Base-by-base conservation (phyloP, 75 land plant genomes). In the Pseudotsuga menziesii region DNA sequence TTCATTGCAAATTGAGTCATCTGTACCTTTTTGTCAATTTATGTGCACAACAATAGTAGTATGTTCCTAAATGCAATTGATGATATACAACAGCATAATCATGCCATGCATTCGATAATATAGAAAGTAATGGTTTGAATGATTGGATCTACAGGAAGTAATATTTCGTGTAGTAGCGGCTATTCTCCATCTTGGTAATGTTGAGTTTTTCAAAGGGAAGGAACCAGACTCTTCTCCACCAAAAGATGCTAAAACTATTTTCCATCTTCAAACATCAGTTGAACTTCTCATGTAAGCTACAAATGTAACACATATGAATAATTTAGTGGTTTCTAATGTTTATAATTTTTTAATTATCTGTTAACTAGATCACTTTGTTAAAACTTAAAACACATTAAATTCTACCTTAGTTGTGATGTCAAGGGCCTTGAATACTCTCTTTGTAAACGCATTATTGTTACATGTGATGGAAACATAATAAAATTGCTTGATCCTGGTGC, bases 131-230 rank as follows among this genome's bases (percentile, higher is more conserved):
- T 2, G 11, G 48, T 3, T 4, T 11, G 26, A 20, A 32, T 67
- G 36, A 67, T 77, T 80, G 22, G 16, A 62, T 58, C 22, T n/a
- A n/a, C n/a, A n/a, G 95, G 93, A 92, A 56, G 91, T 91, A 5
- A 92, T 92, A 63, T 92, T 92, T 69, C 83, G 93, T 35, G 91
- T 91, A 4, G 90, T 92, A 0, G 95, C 95, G 74, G 85, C 91
- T 44, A 92, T 92, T 27, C 88, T 92, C 44, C 95, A 92, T 72
- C 88, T 92, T 29, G 95, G 95, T 13, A 92, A 92, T 73, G 72
- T 92, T 70, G 82, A 88, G 12, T 90, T 92, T 82, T 77, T 72
- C 52, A 88, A 88, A 75, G 95, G 95, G 29, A 88, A 82, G 60
- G 95, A 92, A 78, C 55, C 81, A 61, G 95, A 92, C 75, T 90